Conservation (phyloP, 2,329 filamentous ascomycete genomes). For the Davidsoniella australis region DNA sequence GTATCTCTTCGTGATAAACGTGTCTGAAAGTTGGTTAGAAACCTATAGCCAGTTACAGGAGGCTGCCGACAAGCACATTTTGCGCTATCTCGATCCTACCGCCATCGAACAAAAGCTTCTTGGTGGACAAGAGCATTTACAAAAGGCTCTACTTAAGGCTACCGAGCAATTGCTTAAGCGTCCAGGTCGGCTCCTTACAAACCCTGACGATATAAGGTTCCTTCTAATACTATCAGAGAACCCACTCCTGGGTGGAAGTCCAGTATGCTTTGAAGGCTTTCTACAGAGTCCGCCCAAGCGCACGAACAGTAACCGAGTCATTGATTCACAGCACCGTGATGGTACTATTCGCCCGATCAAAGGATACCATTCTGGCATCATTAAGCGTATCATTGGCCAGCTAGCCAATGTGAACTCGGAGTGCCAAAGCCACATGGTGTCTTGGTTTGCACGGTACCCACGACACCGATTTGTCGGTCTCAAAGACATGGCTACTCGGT, state of each 20-base stretch:
- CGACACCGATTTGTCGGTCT: slow-evolving; percentile 48
- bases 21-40: slow-evolving; percentile 48
- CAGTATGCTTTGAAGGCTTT: slow-evolving; percentile 24
- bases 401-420: slow-evolving; percentile 52
- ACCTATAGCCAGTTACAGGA: slow-evolving; percentile 24
- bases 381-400: slow-evolving; percentile 70
- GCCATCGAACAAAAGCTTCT: slow-evolving; percentile 30
- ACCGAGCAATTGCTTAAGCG: slow-evolving; percentile 67
- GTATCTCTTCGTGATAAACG: slow-evolving; percentile 53
- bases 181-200: slow-evolving; percentile 51
- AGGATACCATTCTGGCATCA: slow-evolving; percentile 62
- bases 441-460: slow-evolving; percentile 61
- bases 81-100: slow-evolving; percentile 19
- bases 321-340: slow-evolving; percentile 1
- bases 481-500: slow-evolving; percentile 63
- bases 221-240: slow-evolving; percentile 65
- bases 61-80: slow-evolving; percentile 7
- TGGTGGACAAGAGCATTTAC: slow-evolving; percentile 49
- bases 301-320: slow-evolving; percentile 3
- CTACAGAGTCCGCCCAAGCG: slow-evolving; percentile 17
- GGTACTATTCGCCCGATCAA: slow-evolving; percentile 8
- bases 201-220: slow-evolving; percentile 57
- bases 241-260: slow-evolving; percentile 46
- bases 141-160: slow-evolving; percentile 56
- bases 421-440: slow-evolving; percentile 60